Evolutionary conservation across 1,139 yeast genomes (phyloP).

Genomic region (Candida freyschussii): DNA sequence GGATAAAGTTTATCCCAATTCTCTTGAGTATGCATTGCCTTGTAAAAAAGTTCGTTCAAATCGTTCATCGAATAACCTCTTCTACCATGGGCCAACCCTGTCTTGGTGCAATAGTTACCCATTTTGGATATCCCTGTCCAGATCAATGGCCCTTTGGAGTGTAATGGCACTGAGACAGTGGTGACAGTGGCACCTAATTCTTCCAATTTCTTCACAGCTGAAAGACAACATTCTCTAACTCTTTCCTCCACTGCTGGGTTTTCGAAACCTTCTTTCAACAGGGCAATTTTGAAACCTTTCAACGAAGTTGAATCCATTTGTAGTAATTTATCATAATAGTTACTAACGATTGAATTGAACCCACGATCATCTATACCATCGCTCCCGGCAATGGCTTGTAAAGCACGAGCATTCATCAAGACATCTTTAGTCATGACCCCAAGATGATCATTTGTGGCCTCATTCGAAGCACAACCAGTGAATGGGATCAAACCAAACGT

Average conservation of each 20-base stretch:
- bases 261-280: slow-evolving; percentile 33
- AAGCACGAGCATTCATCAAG: slow-evolving; percentile 29
- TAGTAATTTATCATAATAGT: slow-evolving; percentile 22
- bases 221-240: slow-evolving; percentile 27
- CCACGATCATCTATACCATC: slow-evolving; percentile 35
- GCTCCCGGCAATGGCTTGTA: slow-evolving; percentile 33
- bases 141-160: slow-evolving; percentile 32
- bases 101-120: slow-evolving; percentile 26
- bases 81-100: slow-evolving; percentile 27
- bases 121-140: slow-evolving; percentile 33
- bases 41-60: slow-evolving; percentile 13
- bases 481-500: slow-evolving; percentile 32
- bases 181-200: slow-evolving; percentile 31
- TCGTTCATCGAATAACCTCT: slow-evolving; percentile 24
- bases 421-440: slow-evolving; percentile 42
- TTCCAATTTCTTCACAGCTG: slow-evolving; percentile 28
- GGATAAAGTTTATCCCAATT: slow-evolving; percentile 30
- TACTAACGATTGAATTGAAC: slow-evolving; percentile 17
- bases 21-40: slow-evolving; percentile 27
- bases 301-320: slow-evolving; percentile 19
- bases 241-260: slow-evolving; percentile 30
- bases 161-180: slow-evolving; percentile 33
- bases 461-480: slow-evolving; percentile 43
- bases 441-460: slow-evolving; percentile 40
- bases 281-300: slow-evolving; percentile 32